Base-by-base conservation (phyloP, 2,329 filamentous ascomycete species). In the Paraconiothyrium sp. region DNA sequence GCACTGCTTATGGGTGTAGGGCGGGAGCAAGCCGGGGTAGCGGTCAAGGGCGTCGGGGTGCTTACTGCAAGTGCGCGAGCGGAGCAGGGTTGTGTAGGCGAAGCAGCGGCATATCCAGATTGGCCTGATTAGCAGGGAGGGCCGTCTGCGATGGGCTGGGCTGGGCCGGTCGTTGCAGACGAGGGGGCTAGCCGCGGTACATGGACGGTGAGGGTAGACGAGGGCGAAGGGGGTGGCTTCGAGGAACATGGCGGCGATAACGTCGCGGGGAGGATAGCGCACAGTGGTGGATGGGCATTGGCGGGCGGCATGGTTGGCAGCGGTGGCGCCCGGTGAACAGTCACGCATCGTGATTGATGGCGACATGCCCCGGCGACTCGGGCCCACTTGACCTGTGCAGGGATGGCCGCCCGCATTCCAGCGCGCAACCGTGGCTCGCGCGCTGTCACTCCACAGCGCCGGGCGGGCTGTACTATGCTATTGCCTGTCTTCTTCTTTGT, bases 281-380 rank as follows among this genome's bases (percentile, higher is more conserved):
- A 16, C 44, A 47, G 4, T 24, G n/a, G 34, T 8, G 32, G 37
- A 52, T 16, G 32, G 34, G 34, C 49, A 34, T 41, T 32, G 34
- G 32, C 11, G 32, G 49, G 48, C 30, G 14, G 2, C 43, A 24
- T 48, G 46, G 27, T 48, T 39, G 49, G 34, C 30, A 20, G 48
- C 32, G 9, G 30, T 20, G 48, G 48, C 46, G 46, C 46, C 24
- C 46, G 24, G 46, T 32, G 46, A n/a, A 48, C 46, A 32, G 24
- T 32, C 47, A 24, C 6, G 22, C 46, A 48, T 48, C 47, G 30
- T 39, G 52, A 50, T 54, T n/a, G 56, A 61, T 61, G 47, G 59
- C 61, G 58, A 61, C 61, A 61, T 59, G 59, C 37, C 37, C 54
- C 57, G 61, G 13, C 20, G 55, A 43, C 50, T 49, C 57, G 57